Conservation (phyloP, 2,329 filamentous ascomycete genomes). For the Nothophoma quercina region DNA sequence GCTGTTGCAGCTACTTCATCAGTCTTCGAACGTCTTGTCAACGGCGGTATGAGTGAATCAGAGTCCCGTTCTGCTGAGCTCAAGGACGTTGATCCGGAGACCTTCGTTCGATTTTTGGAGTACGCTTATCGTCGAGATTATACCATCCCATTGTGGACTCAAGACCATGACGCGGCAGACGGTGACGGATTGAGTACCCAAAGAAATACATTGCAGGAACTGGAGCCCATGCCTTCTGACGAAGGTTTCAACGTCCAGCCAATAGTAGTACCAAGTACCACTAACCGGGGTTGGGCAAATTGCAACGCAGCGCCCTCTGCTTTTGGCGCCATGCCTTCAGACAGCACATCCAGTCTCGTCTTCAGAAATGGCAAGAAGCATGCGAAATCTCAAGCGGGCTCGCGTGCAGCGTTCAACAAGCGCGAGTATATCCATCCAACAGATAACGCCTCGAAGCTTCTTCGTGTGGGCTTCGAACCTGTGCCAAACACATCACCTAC, state of each 20-base stretch:
- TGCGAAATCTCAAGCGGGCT: not conserved
- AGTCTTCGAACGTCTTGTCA: constrained; percentile 28
- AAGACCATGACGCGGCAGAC: too few relatives aligned
- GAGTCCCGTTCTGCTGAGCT: constrained; percentile 23
- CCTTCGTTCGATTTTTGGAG: constrained; percentile 39
- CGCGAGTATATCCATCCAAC: not conserved
- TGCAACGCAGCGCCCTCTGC: constrained; percentile 7
- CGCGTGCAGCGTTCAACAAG: not conserved
- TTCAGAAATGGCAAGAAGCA: not conserved
- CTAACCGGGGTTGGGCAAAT: not conserved
- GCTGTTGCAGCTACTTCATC: constrained; percentile 29
- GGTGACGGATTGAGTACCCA: too few relatives aligned
- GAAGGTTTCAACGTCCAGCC: not conserved
- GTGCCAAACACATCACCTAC: constrained; percentile 4
- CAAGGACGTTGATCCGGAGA: constrained; percentile 25
- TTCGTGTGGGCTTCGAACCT: not conserved
- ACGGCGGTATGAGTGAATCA: constrained; percentile 32
- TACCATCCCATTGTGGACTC: constrained; percentile 19
- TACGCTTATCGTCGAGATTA: constrained; percentile 38
- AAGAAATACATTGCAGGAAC: not conserved
- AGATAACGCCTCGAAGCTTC: not conserved
- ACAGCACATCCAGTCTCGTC: too few relatives aligned
- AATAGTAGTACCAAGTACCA: not conserved
- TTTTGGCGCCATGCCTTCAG: not conserved
- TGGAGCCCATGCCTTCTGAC: too few relatives aligned